A percentile compares a stretch with the other conserved stretches of the same genome.
phyloP scores from a whole-genome alignment of 148 eudicot genomes.

The Vaccinium macrocarpon region DNA sequence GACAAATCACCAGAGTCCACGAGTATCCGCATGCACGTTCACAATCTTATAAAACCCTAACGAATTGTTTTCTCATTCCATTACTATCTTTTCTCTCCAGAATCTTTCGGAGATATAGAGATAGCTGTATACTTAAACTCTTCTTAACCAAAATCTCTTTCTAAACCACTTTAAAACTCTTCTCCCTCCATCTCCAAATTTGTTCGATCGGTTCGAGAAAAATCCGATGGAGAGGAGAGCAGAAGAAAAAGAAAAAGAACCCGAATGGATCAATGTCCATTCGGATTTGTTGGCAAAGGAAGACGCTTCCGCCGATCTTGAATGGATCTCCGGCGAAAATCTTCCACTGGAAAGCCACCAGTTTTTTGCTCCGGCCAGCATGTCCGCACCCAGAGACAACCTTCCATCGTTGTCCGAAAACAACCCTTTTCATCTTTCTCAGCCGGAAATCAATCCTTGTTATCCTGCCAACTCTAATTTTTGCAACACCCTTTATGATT shows the following conservation, averaged over 20 bases:
- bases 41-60: background rate
- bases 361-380: background rate
- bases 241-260: background rate
- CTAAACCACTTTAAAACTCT: conserved; percentile 8
- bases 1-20: background rate
- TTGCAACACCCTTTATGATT: background rate
- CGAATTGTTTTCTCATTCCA: background rate
- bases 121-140: background rate
- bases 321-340: background rate
- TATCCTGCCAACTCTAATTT: background rate
- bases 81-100: background rate
- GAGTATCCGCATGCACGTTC: background rate
- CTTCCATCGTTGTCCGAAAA: background rate
- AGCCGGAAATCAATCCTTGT: background rate
- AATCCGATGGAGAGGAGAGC: background rate
- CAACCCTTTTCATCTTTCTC: background rate
- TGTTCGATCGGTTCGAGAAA: background rate
- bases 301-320: background rate
- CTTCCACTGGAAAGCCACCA: background rate
- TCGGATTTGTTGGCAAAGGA: background rate
- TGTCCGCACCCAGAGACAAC: too few relatives aligned
- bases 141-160: background rate
- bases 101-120: background rate
- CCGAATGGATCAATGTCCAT: background rate
- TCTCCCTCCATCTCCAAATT: background rate